These are phyloP conservation scores for Postia placenta DNA, from an alignment of 768 basidiomycete species.

Conservation along the genomic window DNA sequence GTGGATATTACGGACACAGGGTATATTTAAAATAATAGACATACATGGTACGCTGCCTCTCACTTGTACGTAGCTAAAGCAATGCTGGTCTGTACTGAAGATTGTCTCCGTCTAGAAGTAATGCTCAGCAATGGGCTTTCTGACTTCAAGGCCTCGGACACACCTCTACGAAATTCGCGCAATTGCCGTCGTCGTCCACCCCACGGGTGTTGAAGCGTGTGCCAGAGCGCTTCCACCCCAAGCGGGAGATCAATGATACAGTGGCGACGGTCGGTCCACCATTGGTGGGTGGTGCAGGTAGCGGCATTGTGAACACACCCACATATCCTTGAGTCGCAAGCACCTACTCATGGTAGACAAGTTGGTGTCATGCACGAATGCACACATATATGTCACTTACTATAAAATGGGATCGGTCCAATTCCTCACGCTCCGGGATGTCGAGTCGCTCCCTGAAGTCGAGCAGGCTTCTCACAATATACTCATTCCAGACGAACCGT, in stretches of 20 bases:
- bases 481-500: constrained; percentile 94
- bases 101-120: constrained; percentile 76
- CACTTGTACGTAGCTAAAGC: constrained; percentile 89
- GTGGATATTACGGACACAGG: background rate
- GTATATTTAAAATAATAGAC: constrained; percentile 27
- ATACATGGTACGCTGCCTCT: constrained; percentile 92
- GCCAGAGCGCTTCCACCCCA: constrained; percentile 93
- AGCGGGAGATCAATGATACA: constrained; percentile 75
- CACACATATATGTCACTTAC: constrained; percentile 38
- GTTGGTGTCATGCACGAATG: no score
- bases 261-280: constrained; percentile 70
- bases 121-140: constrained; percentile 2
- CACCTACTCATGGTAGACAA: constrained; percentile 44
- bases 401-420: constrained; percentile 83
- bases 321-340: constrained; percentile 93
- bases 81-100: constrained; percentile 80
- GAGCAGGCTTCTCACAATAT: constrained; percentile 78
- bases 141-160: constrained; percentile 16
- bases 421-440: constrained; percentile 54
- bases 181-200: constrained; percentile 91
- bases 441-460: constrained; percentile 83
- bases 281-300: constrained; percentile 69
- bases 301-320: constrained; percentile 72
- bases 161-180: constrained; percentile 96
- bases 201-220: constrained; percentile 97